These are phyloP conservation scores for Fusarium transvaalense DNA, from an alignment of 2,329 filamentous ascomycete species.

Conservation along the genomic window DNA sequence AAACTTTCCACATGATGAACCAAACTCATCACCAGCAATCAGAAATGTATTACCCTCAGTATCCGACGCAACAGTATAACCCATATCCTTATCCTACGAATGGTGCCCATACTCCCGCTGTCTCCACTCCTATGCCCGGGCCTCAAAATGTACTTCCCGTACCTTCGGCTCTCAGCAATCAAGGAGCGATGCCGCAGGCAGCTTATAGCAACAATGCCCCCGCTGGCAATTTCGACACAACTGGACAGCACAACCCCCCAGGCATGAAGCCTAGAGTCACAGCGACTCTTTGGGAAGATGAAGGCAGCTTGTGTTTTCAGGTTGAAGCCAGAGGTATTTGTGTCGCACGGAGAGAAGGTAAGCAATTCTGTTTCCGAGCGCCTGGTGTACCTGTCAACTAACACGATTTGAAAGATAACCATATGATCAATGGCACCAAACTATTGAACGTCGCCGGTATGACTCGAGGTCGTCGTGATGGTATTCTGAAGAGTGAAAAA, in stretches of 20 bases:
- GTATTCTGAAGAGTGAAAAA: constrained; percentile 98
- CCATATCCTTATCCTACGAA: constrained; percentile 80
- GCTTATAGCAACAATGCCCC: constrained; percentile 60
- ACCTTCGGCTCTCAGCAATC: constrained; percentile 66
- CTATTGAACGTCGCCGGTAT: constrained; percentile 97
- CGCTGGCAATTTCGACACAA: constrained; percentile 74
- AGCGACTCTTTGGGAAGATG: constrained; percentile 97
- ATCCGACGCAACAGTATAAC: constrained; percentile 72
- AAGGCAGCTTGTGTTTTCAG: constrained; percentile 97
- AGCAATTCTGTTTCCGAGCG: constrained; percentile 40
- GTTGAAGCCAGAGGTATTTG: constrained; percentile 97
- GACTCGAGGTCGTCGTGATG: constrained; percentile 94
- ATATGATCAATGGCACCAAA: constrained; percentile 99
- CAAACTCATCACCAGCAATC: constrained; percentile 61
- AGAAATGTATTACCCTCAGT: constrained; percentile 83
- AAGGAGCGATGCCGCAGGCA: constrained; percentile 62
- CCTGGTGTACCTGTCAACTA: neutral
- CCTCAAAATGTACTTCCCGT: constrained; percentile 75
- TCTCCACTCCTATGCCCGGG: constrained; percentile 75
- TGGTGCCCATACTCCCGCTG: constrained; percentile 74
- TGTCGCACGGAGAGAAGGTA: constrained; percentile 92
- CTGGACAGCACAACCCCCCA: constrained; percentile 93
- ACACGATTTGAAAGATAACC: constrained; percentile 75
- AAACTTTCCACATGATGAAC: constrained; percentile 74
- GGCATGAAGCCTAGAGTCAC: constrained; percentile 98